Conservation (phyloP, 345 rosid species). For the Boechera divaricarpa region DNA sequence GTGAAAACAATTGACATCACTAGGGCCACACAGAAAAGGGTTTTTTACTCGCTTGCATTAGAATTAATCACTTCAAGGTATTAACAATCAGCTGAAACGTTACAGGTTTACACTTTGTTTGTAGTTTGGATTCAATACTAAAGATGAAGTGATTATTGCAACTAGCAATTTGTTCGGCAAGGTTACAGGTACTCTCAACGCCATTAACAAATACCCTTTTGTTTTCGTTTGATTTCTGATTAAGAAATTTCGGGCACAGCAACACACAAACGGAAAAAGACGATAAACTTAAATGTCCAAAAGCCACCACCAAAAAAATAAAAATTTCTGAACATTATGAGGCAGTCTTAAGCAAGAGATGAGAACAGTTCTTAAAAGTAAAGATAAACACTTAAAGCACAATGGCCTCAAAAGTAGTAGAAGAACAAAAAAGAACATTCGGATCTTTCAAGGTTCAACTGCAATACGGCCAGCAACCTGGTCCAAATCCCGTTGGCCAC, state of each 20-base stretch:
- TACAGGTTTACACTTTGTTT: no score
- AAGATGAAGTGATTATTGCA: no score
- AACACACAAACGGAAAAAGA: neutral
- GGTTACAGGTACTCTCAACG: no score
- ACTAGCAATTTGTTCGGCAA: no score
- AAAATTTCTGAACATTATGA: conserved; percentile 30
- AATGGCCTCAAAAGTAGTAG: conserved; percentile 33
- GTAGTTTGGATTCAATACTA: no score
- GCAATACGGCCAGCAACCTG: conserved; percentile 86
- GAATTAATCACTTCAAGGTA: no score
- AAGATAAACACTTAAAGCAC: conserved; percentile 31
- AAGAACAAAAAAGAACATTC: conserved; percentile 24
- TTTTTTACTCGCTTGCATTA: no score
- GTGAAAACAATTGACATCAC: no score
- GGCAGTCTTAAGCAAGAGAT: conserved; percentile 26
- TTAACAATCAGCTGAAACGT: no score
- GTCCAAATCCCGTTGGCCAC: conserved; percentile 87
- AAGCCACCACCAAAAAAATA: neutral
- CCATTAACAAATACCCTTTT: neutral
- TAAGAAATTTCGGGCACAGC: neutral
- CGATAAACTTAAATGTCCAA: neutral
- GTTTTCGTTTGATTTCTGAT: neutral
- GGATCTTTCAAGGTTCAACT: conserved; percentile 50
- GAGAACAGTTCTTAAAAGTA: conserved; percentile 11
- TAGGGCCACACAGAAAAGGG: no score